Evolutionary conservation across 2,329 filamentous ascomycete species (phyloP), one percentile per base, ranked within the genome.

Genomic region (Lachnellula suecica): DNA sequence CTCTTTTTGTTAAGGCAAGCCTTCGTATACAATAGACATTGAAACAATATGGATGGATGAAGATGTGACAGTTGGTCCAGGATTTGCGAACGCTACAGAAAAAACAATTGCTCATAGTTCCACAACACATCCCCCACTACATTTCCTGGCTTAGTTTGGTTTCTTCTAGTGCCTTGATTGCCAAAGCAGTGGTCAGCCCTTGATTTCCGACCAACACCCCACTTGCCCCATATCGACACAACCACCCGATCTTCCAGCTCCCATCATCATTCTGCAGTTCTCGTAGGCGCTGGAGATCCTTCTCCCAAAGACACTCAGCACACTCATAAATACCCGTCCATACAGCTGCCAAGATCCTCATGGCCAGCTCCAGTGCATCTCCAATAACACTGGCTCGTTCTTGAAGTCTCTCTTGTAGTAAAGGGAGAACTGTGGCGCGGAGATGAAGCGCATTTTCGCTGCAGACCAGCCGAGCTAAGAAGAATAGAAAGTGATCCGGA

Each of bases 161-260:
- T 27, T 34, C 44, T 19, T 46, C 44, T 13, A 46, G 44, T 22
- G 24, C 47, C 17, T 54, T 59, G 4, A 53, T 34, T 2, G 56
- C 57, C 2, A 65, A 49, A 10, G 57, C 60, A 3, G 62, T 63
- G 6, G 61, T 58, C 24, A 63, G 47, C 17, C 62, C 62, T 1
- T 60, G 59, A 38, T 65, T 65, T 4, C 61, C 62, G 37, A 65
- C 58, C 2, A 52, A 44, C 7, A 45, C 54, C 17, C 59, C 50
- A 1, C 54, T 60, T 19, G 43, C 52, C 3, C 61, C 61, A 13
- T 54, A 37, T 27, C 58, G 53, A 35, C 59, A 61, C 31, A 64
- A 59, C 40, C 63, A 60, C 2, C 60, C 59, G 2, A 56, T 56
- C 2, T 59, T 57, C 59, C 57, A 62, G 1, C 62, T 57, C 0